Evolutionary conservation across 371 early-diverging fungal genomes (phyloP).

Genomic region (Mortierella sp.): DNA sequence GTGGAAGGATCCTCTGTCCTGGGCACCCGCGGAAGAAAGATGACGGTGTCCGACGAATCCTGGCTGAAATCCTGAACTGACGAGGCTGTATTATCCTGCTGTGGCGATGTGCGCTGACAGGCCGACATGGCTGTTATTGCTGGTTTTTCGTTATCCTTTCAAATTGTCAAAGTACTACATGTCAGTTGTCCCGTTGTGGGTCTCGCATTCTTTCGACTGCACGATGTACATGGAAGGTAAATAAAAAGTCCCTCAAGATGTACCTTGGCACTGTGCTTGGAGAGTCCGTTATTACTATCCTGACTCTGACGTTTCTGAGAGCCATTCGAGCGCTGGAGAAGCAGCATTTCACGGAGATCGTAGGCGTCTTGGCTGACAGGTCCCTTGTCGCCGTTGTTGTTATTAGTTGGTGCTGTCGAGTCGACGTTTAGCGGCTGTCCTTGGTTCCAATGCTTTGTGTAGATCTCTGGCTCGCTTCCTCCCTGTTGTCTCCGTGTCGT

Average conservation of each 20-base stretch:
- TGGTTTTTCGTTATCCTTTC: background rate
- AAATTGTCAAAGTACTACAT: no score
- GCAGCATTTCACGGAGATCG: slow-evolving; percentile 27
- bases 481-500: background rate
- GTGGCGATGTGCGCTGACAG: background rate
- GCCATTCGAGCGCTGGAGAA: slow-evolving; percentile 11
- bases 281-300: slow-evolving; percentile 3
- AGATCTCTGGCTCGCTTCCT: background rate
- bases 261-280: slow-evolving; percentile 25
- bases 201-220: background rate
- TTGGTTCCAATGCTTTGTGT: slow-evolving; percentile 13
- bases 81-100: background rate
- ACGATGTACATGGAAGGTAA: background rate
- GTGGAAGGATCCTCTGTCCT: background rate
- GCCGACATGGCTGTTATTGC: background rate
- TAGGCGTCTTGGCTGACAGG: slow-evolving; percentile 17
- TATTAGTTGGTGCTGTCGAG: background rate
- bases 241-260: background rate
- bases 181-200: no score
- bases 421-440: background rate
- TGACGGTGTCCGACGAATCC: slow-evolving; percentile 3
- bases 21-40: background rate
- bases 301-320: background rate
- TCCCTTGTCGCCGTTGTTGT: background rate
- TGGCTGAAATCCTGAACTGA: background rate